Evolutionary conservation across 441 rosid genomes (phyloP).

Genomic region (Metrosideros polymorpha): DNA sequence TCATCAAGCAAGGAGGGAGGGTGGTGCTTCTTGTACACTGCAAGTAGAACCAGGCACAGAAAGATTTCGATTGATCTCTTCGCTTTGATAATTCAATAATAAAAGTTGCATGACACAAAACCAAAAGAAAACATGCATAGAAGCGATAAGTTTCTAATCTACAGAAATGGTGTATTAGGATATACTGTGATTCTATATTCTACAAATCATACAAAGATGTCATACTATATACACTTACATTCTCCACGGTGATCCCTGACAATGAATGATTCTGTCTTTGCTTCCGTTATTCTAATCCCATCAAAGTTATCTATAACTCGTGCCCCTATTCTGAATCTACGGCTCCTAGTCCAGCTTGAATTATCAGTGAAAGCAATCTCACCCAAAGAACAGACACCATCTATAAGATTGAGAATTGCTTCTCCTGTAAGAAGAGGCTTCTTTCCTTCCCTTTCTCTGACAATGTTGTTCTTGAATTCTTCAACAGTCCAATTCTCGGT

Average conservation of each 20-base stretch:
- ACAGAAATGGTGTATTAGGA: background rate
- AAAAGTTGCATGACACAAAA: background rate
- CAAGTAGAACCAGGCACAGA: constrained; percentile 14
- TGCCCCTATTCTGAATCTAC: constrained; percentile 88
- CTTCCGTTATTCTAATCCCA: constrained; percentile 53
- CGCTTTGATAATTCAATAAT: background rate
- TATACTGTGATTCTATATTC: background rate
- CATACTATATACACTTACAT: constrained; percentile 40
- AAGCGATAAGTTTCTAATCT: background rate
- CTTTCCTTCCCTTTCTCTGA: constrained; percentile 91
- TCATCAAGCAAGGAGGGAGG: constrained; percentile 83
- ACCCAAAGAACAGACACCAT: constrained; percentile 55
- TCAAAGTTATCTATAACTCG: constrained; percentile 59
- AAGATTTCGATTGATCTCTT: background rate
- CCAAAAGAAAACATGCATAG: background rate
- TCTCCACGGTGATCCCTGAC: constrained; percentile 99
- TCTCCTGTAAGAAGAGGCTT: constrained; percentile 87
- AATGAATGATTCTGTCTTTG: constrained; percentile 71
- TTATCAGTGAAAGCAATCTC: constrained; percentile 90
- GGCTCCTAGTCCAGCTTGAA: constrained; percentile 99
- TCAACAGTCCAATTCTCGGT: constrained; percentile 60
- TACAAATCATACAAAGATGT: background rate
- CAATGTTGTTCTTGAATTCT: constrained; percentile 76
- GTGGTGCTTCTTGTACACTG: constrained; percentile 93
- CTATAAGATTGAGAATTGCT: constrained; percentile 43